Base-by-base conservation (phyloP, 2,329 filamentous ascomycete genomes). In the Microsporum canis region DNA sequence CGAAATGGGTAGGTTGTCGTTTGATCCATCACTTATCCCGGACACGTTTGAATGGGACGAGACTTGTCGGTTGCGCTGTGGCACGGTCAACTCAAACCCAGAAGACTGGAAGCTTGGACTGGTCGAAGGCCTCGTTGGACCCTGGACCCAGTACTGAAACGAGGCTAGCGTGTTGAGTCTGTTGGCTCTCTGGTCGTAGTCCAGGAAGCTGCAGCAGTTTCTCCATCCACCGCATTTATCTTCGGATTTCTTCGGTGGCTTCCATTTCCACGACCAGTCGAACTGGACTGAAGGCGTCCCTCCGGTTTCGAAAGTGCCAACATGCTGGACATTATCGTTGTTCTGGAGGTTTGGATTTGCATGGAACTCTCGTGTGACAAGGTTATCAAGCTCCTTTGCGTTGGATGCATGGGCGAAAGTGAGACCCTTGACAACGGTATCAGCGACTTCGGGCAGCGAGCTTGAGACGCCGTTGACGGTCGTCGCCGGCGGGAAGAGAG, bases 231-330 rank as follows among this genome's bases (percentile, higher is more conserved):
- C 90, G 34, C 88, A 89, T 68, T 84, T 84, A 71, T 96, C 91
- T 71, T 96, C 91, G 14, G 78, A 76, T 12, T 78, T 70, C 78
- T 90, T 95, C 41, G 94, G 94, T 6, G 94, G 89, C 71, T 88
- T 90, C 91, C 92, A 99, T 78, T 88, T 94, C 94, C 94, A 99
- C 5, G 87, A 86, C 91, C 92, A 99, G 65, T 92, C 88, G 71
- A 96, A 96, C 38, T 90, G 86, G 34, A 95, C 87, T 1, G 89
- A 92, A 5, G 87, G 79, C 68, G 80, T 89, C n/a, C 92, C 91
- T 36, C 82, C 85, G 0, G 94, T 99, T 2, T 84, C 82, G 71
- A 88, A 96, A 72, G 96, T 91, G 2, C 94, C 94, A n/a, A 99
- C 86, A 51, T 97, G 81, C 69, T 95, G 88, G 43, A 99, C 94